Conservation (phyloP, 192 early-diverging fungal genomes). For the Nowakowskiella sp. region DNA sequence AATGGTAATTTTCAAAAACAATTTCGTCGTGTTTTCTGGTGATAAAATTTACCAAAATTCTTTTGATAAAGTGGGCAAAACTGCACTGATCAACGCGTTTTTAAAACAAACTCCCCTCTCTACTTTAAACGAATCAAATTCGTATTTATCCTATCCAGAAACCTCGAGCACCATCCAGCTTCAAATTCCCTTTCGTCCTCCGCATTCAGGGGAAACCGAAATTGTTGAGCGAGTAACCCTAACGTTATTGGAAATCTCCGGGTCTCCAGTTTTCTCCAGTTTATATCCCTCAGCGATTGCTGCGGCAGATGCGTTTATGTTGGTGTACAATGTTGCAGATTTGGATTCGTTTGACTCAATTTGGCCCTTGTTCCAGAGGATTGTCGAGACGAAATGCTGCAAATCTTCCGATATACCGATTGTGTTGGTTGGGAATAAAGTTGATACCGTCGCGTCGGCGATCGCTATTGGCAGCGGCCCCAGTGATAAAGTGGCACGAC, state of each 20-base stretch:
- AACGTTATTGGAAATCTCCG: slow-evolving; percentile 25
- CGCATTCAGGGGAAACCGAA: slow-evolving; percentile 14
- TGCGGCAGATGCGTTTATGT: slow-evolving; percentile 31
- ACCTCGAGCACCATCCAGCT: neutral
- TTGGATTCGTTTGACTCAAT: slow-evolving; percentile 22
- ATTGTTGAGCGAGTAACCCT: slow-evolving; percentile 18
- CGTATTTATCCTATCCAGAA: neutral
- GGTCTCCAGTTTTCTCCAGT: slow-evolving; percentile 18
- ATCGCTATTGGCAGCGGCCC: neutral
- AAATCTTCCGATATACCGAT: slow-evolving; percentile 16
- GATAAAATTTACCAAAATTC: too few species aligned
- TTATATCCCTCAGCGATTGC: slow-evolving; percentile 21
- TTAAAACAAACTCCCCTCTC: neutral
- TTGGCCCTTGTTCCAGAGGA: slow-evolving; percentile 19
- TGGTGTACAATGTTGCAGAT: slow-evolving; percentile 32
- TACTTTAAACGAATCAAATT: neutral
- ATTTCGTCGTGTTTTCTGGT: too few species aligned
- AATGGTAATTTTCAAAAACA: too few species aligned
- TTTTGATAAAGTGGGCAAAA: slow-evolving; percentile 29
- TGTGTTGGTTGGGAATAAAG: slow-evolving; percentile 32
- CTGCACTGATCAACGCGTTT: slow-evolving; percentile 11
- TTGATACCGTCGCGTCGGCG: slow-evolving; percentile 26
- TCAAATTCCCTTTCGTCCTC: too few species aligned
- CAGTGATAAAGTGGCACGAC: slow-evolving; percentile 11
- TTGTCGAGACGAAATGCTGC: slow-evolving; percentile 20